Percentiles rank a stretch among this genome's conserved stretches.
Conservation (phyloP, 257 asterid genomes). For the Lycium barbarum region DNA sequence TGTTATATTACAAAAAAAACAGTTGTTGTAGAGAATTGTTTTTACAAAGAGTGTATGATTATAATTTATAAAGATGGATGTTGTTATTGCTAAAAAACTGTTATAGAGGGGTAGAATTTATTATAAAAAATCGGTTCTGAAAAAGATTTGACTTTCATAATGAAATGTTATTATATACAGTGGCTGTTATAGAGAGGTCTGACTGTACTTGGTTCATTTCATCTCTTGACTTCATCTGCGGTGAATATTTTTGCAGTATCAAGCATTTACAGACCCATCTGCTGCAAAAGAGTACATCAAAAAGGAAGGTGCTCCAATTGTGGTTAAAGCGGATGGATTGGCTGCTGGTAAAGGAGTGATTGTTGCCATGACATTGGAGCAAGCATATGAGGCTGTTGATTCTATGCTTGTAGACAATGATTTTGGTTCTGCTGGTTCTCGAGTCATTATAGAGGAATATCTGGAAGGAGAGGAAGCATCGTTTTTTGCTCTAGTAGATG, state of each 20-base stretch:
- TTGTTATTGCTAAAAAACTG: too few relatives aligned
- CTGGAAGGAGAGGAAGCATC: constrained; percentile 97
- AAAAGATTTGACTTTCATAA: too few relatives aligned
- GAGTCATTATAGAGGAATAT: constrained; percentile 81
- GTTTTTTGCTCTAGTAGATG: constrained; percentile 90
- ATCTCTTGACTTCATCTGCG: neutral
- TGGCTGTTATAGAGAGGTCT: too few relatives aligned
- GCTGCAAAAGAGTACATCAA: constrained; percentile 78
- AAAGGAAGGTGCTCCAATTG: constrained; percentile 86
- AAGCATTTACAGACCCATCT: constrained; percentile 67
- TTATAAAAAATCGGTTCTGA: too few relatives aligned
- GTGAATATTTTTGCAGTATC: constrained; percentile 60
- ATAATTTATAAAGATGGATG: too few relatives aligned
- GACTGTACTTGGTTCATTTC: neutral
- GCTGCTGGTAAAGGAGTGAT: constrained; percentile 97
- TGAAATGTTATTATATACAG: too few relatives aligned
- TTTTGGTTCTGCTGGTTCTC: constrained; percentile 85
- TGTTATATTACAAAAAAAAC: too few relatives aligned
- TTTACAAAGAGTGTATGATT: too few relatives aligned
- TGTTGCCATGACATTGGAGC: constrained; percentile 79
- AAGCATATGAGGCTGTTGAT: constrained; percentile 89
- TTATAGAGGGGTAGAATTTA: too few relatives aligned
- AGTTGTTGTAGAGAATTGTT: too few relatives aligned
- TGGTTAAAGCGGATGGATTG: constrained; percentile 90
- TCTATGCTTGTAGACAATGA: constrained; percentile 80